Evolutionary conservation across 306 rosid genomes (phyloP).

Genomic region (Mucuna pruriens): DNA sequence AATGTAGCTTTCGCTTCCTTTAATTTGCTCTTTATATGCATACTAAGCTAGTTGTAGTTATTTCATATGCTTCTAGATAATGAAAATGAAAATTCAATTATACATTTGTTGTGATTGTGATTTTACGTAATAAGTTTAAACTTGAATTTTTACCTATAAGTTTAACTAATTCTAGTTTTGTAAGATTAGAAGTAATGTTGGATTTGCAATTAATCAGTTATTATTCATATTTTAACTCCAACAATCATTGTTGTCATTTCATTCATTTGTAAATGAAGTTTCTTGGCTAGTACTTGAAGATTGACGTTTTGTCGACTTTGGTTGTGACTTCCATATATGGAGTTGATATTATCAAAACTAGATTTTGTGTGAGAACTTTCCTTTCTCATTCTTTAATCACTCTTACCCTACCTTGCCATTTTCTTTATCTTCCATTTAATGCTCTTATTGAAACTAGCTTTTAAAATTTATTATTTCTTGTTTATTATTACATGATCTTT

Average conservation of each 20-base stretch:
- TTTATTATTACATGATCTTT: background rate
- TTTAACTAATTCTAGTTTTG: background rate
- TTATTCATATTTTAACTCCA: background rate
- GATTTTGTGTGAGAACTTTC: slow-evolving; percentile 86
- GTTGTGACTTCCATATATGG: slow-evolving; percentile 95
- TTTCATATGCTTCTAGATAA: too few relatives aligned
- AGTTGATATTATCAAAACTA: slow-evolving; percentile 85
- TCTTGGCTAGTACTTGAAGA: slow-evolving; percentile 89
- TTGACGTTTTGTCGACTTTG: slow-evolving; percentile 71
- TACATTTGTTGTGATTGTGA: too few relatives aligned
- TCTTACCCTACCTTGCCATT: background rate
- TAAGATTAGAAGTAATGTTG: background rate
- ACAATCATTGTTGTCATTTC: background rate
- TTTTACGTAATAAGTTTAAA: too few relatives aligned
- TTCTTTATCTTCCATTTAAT: slow-evolving; percentile 25
- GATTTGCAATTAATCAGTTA: slow-evolving; percentile 9
- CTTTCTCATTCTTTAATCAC: slow-evolving; percentile 40
- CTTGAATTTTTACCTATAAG: background rate
- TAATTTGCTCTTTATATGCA: too few relatives aligned
- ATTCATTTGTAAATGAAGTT: slow-evolving; percentile 66
- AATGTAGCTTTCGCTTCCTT: background rate
- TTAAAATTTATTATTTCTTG: background rate
- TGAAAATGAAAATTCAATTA: too few relatives aligned
- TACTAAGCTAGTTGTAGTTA: background rate
- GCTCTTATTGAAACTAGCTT: slow-evolving; percentile 10